Conservation (phyloP, 148 eudicot species). For the Cornus kousa region DNA sequence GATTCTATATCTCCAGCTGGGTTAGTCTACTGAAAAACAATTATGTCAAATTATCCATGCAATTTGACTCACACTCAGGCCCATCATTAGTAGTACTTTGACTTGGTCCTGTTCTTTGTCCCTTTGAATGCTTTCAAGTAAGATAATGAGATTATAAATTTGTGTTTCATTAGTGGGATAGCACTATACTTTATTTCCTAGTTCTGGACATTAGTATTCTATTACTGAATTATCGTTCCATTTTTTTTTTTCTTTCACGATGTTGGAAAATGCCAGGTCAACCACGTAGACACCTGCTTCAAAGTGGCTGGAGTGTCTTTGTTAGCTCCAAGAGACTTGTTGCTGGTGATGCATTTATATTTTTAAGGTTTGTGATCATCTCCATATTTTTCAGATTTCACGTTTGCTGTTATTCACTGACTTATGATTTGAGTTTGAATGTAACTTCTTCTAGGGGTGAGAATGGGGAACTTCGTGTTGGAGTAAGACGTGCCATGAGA, state of each 20-base stretch:
- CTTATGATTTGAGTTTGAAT: constrained; percentile 8
- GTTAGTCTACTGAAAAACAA: too few relatives aligned
- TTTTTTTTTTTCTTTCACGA: not conserved
- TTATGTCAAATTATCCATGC: not conserved
- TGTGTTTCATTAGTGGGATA: not conserved
- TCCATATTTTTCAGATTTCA: not conserved
- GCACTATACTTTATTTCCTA: not conserved
- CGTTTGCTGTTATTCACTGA: not conserved
- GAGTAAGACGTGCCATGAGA: constrained; percentile 95
- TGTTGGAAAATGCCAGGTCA: constrained; percentile 58
- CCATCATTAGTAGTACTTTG: not conserved
- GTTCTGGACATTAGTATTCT: not conserved
- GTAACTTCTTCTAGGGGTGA: constrained; percentile 60
- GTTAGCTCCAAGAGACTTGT: constrained; percentile 98
- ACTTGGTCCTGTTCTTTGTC: not conserved
- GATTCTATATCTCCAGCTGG: too few relatives aligned
- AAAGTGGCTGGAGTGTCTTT: constrained; percentile 99
- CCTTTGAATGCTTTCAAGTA: too few relatives aligned
- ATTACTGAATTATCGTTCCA: not conserved
- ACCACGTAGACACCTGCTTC: constrained; percentile 96
- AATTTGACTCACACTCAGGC: not conserved
- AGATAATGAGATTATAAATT: too few relatives aligned
- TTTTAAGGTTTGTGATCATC: constrained; percentile 59
- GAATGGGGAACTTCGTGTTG: constrained; percentile 96
- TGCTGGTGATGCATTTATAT: constrained; percentile 98